These are phyloP conservation scores for Suillus spraguei DNA, from an alignment of 768 basidiomycete genomes.

Conservation along the genomic window DNA sequence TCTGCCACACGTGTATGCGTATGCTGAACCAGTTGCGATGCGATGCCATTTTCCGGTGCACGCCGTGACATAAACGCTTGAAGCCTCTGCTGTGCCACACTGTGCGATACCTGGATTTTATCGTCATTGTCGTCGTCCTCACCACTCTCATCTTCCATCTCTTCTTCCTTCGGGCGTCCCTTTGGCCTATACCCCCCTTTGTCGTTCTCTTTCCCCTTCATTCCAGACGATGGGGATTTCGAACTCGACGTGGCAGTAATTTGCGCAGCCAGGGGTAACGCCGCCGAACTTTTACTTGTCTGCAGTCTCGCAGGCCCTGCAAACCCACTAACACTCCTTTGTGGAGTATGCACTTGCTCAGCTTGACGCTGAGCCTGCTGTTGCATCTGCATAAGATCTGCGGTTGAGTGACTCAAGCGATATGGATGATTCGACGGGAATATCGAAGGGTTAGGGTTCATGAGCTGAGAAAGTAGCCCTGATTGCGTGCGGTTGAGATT, in stretches of 20 bases:
- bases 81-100: slow-evolving; percentile 69
- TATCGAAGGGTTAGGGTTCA: slow-evolving; percentile 69
- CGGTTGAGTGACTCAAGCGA: slow-evolving; percentile 49
- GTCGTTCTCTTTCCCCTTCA: slow-evolving; percentile 30
- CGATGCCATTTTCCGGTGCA: slow-evolving; percentile 30
- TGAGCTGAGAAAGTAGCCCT: slow-evolving; percentile 65
- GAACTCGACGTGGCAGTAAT: slow-evolving; percentile 42
- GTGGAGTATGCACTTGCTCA: slow-evolving; percentile 28
- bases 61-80: slow-evolving; percentile 56
- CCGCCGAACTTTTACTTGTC: slow-evolving; percentile 59
- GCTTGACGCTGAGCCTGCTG: slow-evolving; percentile 21
- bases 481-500: slow-evolving; percentile 54
- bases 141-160: slow-evolving; percentile 68
- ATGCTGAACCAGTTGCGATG: slow-evolving; percentile 26
- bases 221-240: slow-evolving; percentile 24
- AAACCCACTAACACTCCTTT: slow-evolving; percentile 31
- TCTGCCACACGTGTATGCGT: slow-evolving; percentile 15
- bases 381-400: slow-evolving; percentile 42
- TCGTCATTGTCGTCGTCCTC: slow-evolving; percentile 51
- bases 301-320: slow-evolving; percentile 39
- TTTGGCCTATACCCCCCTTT: slow-evolving; percentile 59
- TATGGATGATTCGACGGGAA: slow-evolving; percentile 65
- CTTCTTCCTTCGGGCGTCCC: slow-evolving; percentile 63
- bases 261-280: slow-evolving; percentile 56
- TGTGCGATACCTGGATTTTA: slow-evolving; percentile 60